Evolutionary conservation across 2,329 filamentous ascomycete genomes (phyloP).

Genomic region (Remersonia thermophila): DNA sequence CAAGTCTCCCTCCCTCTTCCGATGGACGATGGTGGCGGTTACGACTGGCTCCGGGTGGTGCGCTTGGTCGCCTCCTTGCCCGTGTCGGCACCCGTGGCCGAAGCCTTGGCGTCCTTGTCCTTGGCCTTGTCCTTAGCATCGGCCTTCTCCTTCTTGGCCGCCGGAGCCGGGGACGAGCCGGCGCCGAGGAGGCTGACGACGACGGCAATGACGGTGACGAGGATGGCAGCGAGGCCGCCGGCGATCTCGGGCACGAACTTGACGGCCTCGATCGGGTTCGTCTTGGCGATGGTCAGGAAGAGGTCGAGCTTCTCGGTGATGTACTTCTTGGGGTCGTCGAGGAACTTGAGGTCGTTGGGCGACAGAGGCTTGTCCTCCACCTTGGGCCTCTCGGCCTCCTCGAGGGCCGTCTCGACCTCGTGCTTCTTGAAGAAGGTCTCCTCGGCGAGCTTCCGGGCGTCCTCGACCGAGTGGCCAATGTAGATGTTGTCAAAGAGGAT

Average conservation of each 20-base stretch:
- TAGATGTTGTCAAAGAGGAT: conserved; percentile 99
- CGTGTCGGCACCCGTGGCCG: conserved; percentile 52
- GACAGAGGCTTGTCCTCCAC: conserved; percentile 49
- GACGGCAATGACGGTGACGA: conserved; percentile 53
- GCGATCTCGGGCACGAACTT: conserved; percentile 88
- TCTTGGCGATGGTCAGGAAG: conserved; percentile 73
- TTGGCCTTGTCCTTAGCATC: conserved; percentile 59
- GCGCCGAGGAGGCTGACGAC: conserved; percentile 38
- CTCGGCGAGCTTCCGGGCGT: conserved; percentile 76
- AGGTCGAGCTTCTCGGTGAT: conserved; percentile 87
- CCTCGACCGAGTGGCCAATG: conserved; percentile 91
- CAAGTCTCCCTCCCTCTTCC: no score
- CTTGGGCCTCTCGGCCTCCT: conserved; percentile 73
- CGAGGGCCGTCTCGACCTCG: conserved; percentile 65
- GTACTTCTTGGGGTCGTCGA: conserved; percentile 78
- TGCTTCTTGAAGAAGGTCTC: conserved; percentile 89
- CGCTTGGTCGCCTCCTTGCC: conserved; percentile 63
- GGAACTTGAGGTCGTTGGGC: conserved; percentile 70
- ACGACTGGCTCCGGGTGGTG: conserved; percentile 44
- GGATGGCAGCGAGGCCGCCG: conserved; percentile 61
- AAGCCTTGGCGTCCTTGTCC: conserved; percentile 54
- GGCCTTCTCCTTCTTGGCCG: conserved; percentile 58
- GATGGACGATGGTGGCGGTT: conserved; percentile 11
- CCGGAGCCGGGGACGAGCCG: conserved; percentile 52
- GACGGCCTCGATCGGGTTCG: conserved; percentile 71